Base-by-base conservation (phyloP, 148 eudicot genomes). In the Diospyros kaki region DNA sequence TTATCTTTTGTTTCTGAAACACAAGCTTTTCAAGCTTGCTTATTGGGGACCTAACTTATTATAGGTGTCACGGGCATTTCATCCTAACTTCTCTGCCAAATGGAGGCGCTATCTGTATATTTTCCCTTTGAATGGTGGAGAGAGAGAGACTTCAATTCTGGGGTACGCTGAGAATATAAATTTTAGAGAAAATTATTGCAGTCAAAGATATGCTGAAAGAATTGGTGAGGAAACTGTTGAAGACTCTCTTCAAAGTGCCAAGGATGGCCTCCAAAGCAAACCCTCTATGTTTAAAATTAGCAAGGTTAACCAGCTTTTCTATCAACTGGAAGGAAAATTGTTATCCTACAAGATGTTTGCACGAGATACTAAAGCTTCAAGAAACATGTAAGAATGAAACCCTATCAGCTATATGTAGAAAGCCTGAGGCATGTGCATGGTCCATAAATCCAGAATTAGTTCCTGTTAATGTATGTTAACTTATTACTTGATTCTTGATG, bases 301-400 rank as follows among this genome's bases (percentile, higher is more conserved):
- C 78, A 89, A 83, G 82, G 98, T 90, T 72, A 84, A 92, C 83
- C 86, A 74, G 64, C 87, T 90, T 76, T 74, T 95, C 69, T 75
- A 65, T 59, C 94, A 84, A 72, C 68, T 95, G 66, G 96, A 95
- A 84, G 96, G 96, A 66, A 95, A 90, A 73, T 77, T 88, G 78
- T 86, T 92, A 64, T 95, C 98, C 14, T 95, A 89, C 83, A 92
- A 84, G 78, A 89, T 95, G 88, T 95, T 95, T 87, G 98, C 98
- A 53, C 88, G 98, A 42, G 98, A 95, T 75, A 92, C 97, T 48
- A 95, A 92, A 86, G 90, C 97, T 80, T 86, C 96, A 69, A 85
- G 98, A 77, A 95, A 89, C 79, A 75, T 69, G 98, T 93, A 82
- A 89, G 98, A 58, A 12, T 68, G 44, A 65, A 43, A 45, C 13